These are phyloP conservation scores for Zygoascus ofunaensis DNA, from an alignment of 805 yeast species.

Conservation along the genomic window DNA sequence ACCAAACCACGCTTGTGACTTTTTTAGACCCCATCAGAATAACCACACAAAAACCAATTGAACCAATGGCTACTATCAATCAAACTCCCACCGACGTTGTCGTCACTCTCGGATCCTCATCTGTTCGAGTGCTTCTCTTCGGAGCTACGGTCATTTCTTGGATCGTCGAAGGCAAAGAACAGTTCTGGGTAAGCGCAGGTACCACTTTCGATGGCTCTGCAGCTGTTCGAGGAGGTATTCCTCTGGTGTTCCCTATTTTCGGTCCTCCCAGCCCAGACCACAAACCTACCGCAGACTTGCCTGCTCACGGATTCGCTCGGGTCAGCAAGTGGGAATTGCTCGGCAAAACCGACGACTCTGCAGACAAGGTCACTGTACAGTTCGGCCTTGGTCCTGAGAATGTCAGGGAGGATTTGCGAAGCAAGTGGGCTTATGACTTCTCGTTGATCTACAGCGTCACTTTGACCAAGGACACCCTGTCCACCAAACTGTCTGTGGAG, in stretches of 20 bases:
- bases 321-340: conserved; percentile 86
- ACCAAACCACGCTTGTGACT: too few relatives aligned
- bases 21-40: too few relatives aligned
- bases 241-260: conserved; percentile 81
- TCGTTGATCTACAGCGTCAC: conserved; percentile 63
- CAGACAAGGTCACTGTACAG: conserved; percentile 60
- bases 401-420: conserved; percentile 50
- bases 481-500: conserved; percentile 64
- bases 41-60: background rate
- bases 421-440: conserved; percentile 65
- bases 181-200: conserved; percentile 54
- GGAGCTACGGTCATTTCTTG: conserved; percentile 90
- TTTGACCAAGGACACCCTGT: conserved; percentile 48
- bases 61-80: conserved; percentile 38
- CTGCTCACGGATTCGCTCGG: conserved; percentile 97
- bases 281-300: conserved; percentile 50
- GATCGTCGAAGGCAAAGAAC: conserved; percentile 63
- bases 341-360: conserved; percentile 65
- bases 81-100: conserved; percentile 55
- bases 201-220: conserved; percentile 86
- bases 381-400: conserved; percentile 86
- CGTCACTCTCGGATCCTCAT: conserved; percentile 49
- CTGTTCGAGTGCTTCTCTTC: conserved; percentile 62
- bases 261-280: conserved; percentile 45
- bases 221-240: conserved; percentile 97